A percentile compares a stretch with the other conserved stretches of the same genome.
Evolutionary conservation across 2,329 filamentous ascomycete genomes (phyloP).

Genomic region (Alternaria solani): DNA sequence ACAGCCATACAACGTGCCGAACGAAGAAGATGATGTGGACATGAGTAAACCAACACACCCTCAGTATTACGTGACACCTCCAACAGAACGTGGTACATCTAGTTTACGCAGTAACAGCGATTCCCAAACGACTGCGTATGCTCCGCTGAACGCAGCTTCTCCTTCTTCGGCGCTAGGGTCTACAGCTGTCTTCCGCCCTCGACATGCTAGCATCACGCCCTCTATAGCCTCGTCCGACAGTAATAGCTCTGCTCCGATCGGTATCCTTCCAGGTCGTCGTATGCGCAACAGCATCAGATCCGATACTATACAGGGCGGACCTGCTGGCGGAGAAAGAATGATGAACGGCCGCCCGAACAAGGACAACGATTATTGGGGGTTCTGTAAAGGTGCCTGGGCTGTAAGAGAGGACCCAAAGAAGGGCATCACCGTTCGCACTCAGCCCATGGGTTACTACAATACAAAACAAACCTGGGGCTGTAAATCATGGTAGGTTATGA

Average conservation of each 20-base stretch:
- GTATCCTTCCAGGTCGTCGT: constrained; percentile 20
- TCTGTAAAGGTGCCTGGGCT: constrained; percentile 53
- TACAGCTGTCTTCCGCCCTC: constrained; percentile 3
- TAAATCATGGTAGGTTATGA: constrained; percentile 28
- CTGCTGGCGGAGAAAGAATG: constrained; percentile 33
- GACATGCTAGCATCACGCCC: constrained; percentile 18
- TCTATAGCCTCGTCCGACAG: constrained; percentile 32
- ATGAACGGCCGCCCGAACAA: constrained; percentile 50
- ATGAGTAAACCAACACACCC: constrained; percentile 2
- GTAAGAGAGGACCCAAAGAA: constrained; percentile 45
- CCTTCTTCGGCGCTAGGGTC: background rate
- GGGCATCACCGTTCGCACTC: constrained; percentile 40
- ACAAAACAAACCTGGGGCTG: constrained; percentile 48
- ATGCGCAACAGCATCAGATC: constrained; percentile 21
- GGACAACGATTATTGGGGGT: constrained; percentile 53
- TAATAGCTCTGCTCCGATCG: constrained; percentile 22
- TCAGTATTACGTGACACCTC: background rate
- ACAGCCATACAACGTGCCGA: constrained; percentile 5
- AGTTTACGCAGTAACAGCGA: constrained; percentile 1
- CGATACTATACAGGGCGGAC: constrained; percentile 29
- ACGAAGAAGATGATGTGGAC: background rate
- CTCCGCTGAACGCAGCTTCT: background rate
- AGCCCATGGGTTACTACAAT: constrained; percentile 49
- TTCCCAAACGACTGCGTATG: constrained; percentile 6
- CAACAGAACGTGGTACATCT: background rate